These are phyloP conservation scores for Psilocybe cyanescens DNA, from an alignment of 768 basidiomycete genomes.

Conservation along the genomic window DNA sequence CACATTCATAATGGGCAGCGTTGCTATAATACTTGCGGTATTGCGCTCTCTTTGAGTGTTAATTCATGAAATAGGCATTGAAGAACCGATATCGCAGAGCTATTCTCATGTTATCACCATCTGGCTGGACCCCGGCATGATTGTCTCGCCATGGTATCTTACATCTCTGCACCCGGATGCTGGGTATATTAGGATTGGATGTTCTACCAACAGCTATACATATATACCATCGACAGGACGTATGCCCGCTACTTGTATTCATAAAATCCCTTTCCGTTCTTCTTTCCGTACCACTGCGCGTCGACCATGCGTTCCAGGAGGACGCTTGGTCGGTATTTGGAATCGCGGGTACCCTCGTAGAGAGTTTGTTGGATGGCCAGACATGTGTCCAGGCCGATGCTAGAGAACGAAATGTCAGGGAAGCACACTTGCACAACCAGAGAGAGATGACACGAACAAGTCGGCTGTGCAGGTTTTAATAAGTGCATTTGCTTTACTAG, in stretches of 20 bases:
- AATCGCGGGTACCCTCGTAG: slow-evolving; percentile 87
- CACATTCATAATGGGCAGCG: too few relatives aligned
- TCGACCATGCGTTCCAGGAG: slow-evolving; percentile 96
- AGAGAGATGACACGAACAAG: slow-evolving; percentile 46
- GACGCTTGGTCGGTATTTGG: slow-evolving; percentile 92
- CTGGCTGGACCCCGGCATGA: too few relatives aligned
- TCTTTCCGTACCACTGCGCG: slow-evolving; percentile 91
- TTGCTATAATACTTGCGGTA: too few relatives aligned
- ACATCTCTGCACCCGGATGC: too few relatives aligned
- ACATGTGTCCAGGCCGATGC: slow-evolving; percentile 98
- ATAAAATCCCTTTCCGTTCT: slow-evolving; percentile 95
- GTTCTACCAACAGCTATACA: neutral
- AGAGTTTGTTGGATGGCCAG: slow-evolving; percentile 91
- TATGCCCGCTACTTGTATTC: slow-evolving; percentile 55
- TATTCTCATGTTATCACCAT: too few relatives aligned
- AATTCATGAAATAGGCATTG: too few relatives aligned
- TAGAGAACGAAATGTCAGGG: slow-evolving; percentile 29
- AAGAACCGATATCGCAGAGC: too few relatives aligned
- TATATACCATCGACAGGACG: neutral
- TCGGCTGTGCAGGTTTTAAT: slow-evolving; percentile 42
- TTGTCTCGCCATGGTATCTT: too few relatives aligned
- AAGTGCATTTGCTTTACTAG: neutral
- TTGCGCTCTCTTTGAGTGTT: too few relatives aligned
- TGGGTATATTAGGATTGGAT: too few relatives aligned
- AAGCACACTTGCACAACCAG: neutral